phyloP scores from a whole-genome alignment of 352 stramenopile genomes.

The Pythium volutum region DNA sequence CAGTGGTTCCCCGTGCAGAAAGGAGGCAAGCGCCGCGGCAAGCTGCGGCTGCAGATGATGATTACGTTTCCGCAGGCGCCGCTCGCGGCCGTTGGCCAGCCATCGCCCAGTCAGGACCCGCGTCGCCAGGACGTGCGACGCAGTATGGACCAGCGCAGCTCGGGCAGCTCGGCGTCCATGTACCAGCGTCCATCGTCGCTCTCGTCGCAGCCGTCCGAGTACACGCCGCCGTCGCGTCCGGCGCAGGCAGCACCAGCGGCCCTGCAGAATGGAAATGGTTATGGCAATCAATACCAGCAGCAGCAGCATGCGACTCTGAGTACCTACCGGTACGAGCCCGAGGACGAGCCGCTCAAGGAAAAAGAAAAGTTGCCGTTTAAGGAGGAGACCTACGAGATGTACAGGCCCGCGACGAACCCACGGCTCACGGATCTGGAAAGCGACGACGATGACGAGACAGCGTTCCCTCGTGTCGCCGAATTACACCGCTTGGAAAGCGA shows the following conservation, averaged over 20 bases:
- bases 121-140: neutral
- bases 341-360: conserved; percentile 25
- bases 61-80: conserved; percentile 15
- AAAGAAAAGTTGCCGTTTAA: conserved; percentile 22
- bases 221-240: neutral
- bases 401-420: conserved; percentile 18
- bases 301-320: conserved; percentile 1
- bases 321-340: conserved; percentile 13
- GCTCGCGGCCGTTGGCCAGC: conserved; percentile 1
- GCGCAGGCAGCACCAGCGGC: neutral
- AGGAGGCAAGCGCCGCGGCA: conserved; percentile 45
- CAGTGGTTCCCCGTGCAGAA: conserved; percentile 55
- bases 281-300: neutral
- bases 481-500: conserved; percentile 28
- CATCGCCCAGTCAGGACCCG: neutral
- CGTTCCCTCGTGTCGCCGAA: conserved; percentile 26
- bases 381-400: conserved; percentile 13
- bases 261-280: conserved; percentile 3
- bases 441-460: conserved; percentile 26
- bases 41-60: conserved; percentile 43
- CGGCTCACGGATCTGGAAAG: conserved; percentile 23
- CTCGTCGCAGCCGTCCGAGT: conserved; percentile 1
- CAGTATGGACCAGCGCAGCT: conserved; percentile 14
- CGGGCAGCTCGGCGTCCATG: conserved; percentile 3
- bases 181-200: conserved; percentile 14